Base-by-base conservation (phyloP, 345 rosid species). In the Lumnitzera littorea region DNA sequence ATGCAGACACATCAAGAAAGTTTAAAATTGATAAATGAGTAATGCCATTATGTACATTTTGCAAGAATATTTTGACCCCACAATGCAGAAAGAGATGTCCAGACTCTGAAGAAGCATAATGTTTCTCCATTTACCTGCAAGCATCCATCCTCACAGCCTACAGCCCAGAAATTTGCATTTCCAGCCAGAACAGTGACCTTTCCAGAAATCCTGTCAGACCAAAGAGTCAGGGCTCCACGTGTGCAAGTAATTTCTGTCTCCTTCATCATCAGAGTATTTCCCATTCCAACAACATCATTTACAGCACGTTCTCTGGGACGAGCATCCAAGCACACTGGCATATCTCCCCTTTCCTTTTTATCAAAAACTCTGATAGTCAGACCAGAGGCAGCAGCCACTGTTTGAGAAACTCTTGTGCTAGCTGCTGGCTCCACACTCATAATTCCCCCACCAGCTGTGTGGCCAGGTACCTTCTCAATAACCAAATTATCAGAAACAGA, bases 81-180 rank as follows among this genome's bases (percentile, higher is more conserved):
- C 31, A 27, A 27, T 27, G 31, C 31, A 27, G 31, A 27, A 27
- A 27, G 31, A 27, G 31, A 27, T 5, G 5, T 27, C 31, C 5
- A 27, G 31, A 27, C 31, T 5, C 31, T 27, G 31, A 27, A 27
- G 31, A 27, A 27, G 31, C 31, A 27, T 27, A 36, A 36, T 10
- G 27, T 58, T 17, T 24, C 46, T 47, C 62, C 62, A 24, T 17
- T 20, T 69, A 90, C 99, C 91, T 95, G 98, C 52, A 91, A 85
- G 70, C 88, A 83, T 61, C 99, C 99, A 74, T 91, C 96, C 72
- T 95, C 97, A 62, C 95, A 88, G 46, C 99, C 99, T 63, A 86
- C 96, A 24, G 96, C 99, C 99, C 97, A 95, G 67, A 95, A 85
- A 67, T 95, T 91, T 52, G 88, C 88, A 84, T 91, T 91, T 66